A percentile compares a stretch with the other conserved stretches of the same genome.
phyloP scores from a whole-genome alignment of 257 asterid species.

The Penstemon eatonii region DNA sequence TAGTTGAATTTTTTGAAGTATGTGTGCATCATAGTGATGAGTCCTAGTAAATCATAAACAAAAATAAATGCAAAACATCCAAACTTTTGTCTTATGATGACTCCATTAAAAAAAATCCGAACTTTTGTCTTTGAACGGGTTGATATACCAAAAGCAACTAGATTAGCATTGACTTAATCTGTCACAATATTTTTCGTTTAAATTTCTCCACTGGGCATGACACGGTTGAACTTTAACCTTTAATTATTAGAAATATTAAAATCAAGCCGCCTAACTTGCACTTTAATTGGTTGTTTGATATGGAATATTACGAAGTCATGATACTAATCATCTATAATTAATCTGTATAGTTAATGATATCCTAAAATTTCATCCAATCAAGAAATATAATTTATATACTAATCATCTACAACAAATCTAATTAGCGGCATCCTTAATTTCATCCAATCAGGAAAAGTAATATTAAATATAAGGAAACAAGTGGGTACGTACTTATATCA shows the following conservation, averaged over 20 bases:
- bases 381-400: constrained; percentile 1
- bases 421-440: constrained; percentile 2
- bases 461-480: neutral
- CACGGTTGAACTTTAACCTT: constrained; percentile 23
- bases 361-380: constrained; percentile 25
- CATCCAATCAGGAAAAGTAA: constrained; percentile 20
- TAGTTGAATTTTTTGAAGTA: too few species aligned
- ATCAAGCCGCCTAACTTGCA: constrained; percentile 26
- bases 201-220: constrained; percentile 19
- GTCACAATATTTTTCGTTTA: neutral
- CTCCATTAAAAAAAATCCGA: too few species aligned
- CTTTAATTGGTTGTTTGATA: constrained; percentile 22
- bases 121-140: neutral
- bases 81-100: too few species aligned
- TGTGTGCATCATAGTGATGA: neutral
- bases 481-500: constrained; percentile 35
- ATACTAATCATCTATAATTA: constrained; percentile 30
- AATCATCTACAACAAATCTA: constrained; percentile 25
- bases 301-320: constrained; percentile 11
- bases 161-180: constrained; percentile 16
- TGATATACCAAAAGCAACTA: neutral
- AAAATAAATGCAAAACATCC: too few species aligned
- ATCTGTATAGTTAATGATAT: constrained; percentile 22
- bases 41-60: neutral
- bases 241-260: constrained; percentile 9